Evolutionary conservation across 2,329 filamentous ascomycete genomes (phyloP).

Genomic region (Talaromyces marneffei): DNA sequence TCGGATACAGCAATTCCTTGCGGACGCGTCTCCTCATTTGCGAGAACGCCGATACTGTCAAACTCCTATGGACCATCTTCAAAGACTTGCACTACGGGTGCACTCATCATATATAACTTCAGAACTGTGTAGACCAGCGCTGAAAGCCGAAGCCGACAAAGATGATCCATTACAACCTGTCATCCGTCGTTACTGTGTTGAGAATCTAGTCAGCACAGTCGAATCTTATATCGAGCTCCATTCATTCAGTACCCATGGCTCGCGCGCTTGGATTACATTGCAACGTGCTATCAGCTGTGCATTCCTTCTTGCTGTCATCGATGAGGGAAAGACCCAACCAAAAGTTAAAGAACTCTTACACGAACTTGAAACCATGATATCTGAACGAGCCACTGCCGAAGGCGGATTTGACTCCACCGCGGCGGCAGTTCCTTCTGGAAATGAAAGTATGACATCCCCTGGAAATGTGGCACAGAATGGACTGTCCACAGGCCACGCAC

Average conservation of each 20-base stretch:
- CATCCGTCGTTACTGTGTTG: slow-evolving; percentile 51
- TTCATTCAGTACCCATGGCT: slow-evolving; percentile 36
- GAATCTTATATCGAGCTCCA: slow-evolving; percentile 57
- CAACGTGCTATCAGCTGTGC: slow-evolving; percentile 45
- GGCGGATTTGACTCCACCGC: slow-evolving; percentile 24
- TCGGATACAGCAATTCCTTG: slow-evolving; percentile 52
- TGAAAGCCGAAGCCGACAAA: slow-evolving; percentile 47
- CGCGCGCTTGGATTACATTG: slow-evolving; percentile 43
- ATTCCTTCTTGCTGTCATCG: slow-evolving; percentile 43
- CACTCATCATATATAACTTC: slow-evolving; percentile 59
- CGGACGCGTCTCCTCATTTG: slow-evolving; percentile 53
- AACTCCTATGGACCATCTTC: slow-evolving; percentile 47
- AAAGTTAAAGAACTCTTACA: slow-evolving; percentile 37
- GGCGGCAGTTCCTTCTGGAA: slow-evolving; percentile 14
- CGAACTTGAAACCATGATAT: slow-evolving; percentile 41
- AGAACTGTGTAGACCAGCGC: slow-evolving; percentile 56
- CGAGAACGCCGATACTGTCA: slow-evolving; percentile 46
- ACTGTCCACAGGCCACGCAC: background rate
- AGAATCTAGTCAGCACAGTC: slow-evolving; percentile 51
- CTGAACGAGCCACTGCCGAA: slow-evolving; percentile 36
- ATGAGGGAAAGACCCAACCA: slow-evolving; percentile 39
- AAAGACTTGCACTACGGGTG: slow-evolving; percentile 56
- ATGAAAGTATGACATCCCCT: slow-evolving; percentile 13
- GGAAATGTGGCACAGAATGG: background rate
- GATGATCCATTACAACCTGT: slow-evolving; percentile 33